A percentile compares a stretch with the other conserved stretches of the same genome.
These are phyloP conservation scores for Chrysoporthe austroafricana DNA, from an alignment of 2,329 filamentous ascomycete species.

Conservation along the genomic window DNA sequence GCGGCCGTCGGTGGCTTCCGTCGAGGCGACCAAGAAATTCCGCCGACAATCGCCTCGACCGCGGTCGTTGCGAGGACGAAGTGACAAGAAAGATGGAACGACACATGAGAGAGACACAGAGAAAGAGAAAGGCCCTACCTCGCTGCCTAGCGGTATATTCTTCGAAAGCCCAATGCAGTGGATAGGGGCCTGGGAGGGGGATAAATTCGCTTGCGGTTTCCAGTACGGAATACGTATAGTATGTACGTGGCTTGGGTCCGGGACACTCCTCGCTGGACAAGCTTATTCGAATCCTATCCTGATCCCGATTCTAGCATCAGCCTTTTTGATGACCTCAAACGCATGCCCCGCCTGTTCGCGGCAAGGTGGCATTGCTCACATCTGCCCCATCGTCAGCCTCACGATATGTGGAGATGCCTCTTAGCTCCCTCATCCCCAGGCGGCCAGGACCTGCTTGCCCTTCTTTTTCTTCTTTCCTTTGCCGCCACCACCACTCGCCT, in stretches of 20 bases:
- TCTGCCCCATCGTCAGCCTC: conserved; percentile 2
- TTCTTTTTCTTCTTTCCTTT: conserved; percentile 63
- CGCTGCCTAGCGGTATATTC: not conserved
- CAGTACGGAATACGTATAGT: not conserved
- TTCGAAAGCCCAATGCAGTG: not conserved
- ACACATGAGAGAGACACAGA: not conserved
- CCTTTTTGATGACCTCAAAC: not conserved
- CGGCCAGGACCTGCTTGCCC: conserved; percentile 64
- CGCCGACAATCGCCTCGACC: not conserved
- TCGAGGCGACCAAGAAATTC: not conserved
- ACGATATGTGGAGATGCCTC: not conserved
- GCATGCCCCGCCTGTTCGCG: not conserved
- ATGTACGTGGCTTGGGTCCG: not conserved
- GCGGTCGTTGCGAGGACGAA: not conserved
- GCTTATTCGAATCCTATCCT: too few relatives aligned
- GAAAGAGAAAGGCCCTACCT: not conserved
- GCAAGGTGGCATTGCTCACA: not conserved
- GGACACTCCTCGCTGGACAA: not conserved
- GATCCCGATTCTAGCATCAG: not conserved
- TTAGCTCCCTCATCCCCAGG: conserved; percentile 56
- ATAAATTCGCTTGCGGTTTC: not conserved
- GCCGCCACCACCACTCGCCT: conserved; percentile 35
- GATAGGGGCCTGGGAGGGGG: not conserved
- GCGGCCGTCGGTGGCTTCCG: not conserved
- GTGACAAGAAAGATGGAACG: not conserved